Evolutionary conservation across 2,329 filamentous ascomycete species (phyloP).

Genomic region (Coleophoma crateriformis): DNA sequence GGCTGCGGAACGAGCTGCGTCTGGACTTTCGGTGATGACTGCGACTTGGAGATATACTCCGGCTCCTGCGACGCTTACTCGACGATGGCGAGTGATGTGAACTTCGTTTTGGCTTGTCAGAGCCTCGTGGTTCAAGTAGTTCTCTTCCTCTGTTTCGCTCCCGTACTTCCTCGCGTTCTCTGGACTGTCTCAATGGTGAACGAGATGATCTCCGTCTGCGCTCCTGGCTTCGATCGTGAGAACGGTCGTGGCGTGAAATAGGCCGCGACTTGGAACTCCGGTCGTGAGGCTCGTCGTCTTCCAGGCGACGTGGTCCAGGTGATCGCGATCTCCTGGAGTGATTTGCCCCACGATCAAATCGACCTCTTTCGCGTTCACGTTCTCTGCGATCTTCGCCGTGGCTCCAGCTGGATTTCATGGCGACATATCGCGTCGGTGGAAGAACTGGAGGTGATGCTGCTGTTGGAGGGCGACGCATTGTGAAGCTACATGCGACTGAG

Average conservation of each 20-base stretch:
- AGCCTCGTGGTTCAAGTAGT: slow-evolving; percentile 27
- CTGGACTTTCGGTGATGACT: slow-evolving; percentile 27
- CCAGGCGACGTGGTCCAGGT: slow-evolving; percentile 26
- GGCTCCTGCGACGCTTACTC: slow-evolving; percentile 26
- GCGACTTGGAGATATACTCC: slow-evolving; percentile 25
- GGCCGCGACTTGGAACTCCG: slow-evolving; percentile 23
- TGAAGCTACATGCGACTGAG: neutral
- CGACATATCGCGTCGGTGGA: slow-evolving; percentile 29
- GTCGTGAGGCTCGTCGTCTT: slow-evolving; percentile 25
- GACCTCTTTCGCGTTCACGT: slow-evolving; percentile 22
- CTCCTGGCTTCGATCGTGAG: slow-evolving; percentile 22
- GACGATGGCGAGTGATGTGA: slow-evolving; percentile 24
- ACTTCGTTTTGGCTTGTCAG: slow-evolving; percentile 23
- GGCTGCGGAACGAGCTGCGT: slow-evolving; percentile 23
- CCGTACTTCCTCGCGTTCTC: slow-evolving; percentile 20
- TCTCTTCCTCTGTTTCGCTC: slow-evolving; percentile 28
- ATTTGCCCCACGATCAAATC: slow-evolving; percentile 32
- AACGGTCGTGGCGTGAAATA: slow-evolving; percentile 16
- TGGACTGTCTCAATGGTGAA: slow-evolving; percentile 21
- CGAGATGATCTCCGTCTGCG: slow-evolving; percentile 22
- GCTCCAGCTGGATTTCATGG: slow-evolving; percentile 36
- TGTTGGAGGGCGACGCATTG: neutral
- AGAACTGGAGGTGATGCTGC: slow-evolving; percentile 11
- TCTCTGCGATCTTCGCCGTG: slow-evolving; percentile 35
- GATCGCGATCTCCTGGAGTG: slow-evolving; percentile 29